Base-by-base conservation (phyloP, 2,329 filamentous ascomycete species). In the Neopestalotiopsis rosae region DNA sequence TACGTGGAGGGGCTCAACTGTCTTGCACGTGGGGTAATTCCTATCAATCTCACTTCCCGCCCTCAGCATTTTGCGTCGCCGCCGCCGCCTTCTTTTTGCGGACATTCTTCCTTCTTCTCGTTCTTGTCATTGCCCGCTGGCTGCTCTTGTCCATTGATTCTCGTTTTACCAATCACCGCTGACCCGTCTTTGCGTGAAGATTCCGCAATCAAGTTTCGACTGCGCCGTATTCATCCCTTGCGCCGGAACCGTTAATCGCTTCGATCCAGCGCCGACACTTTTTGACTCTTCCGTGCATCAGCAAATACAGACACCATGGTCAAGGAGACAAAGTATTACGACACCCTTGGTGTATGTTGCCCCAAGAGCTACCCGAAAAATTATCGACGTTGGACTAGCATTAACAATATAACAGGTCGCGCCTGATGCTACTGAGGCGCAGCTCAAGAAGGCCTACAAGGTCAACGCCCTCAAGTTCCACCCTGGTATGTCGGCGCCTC, bases 391-490 rank as follows among this genome's bases (percentile, higher is more conserved):
- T 2, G 62, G 52, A 49, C 30, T 24, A 42, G 40, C 17, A 24
- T 67, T 73, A 69, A 80, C 76, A 65, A 6, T 40, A 45, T 68
- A 34, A 45, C 65, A 97, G 94, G 93, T 97, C 74, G 73, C 92
- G 76, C 91, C 94, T 73, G 90, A 88, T 76, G 93, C 93, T 73
- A 92, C 92, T 69, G 95, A 98, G 76, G 86, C 91, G 74, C 92
- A 98, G 83, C 85, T 99, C 73, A 98, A 96, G 86, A 94, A 95
- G 78, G 94, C 91, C 75, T 97, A 96, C 88, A 94, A 94, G 82
- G 90, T 91, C 74, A 90, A 90, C 75, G 94, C 94, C 42, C 84
- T 96, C 71, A 96, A 95, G 83, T 92, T 91, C 81, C 94, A 97
- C 78, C 94, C 94, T 79, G 92, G 92, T 94, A 88, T 73, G 89